Evolutionary conservation across 139 green algal genomes (phyloP).

Genomic region (Chlorella vulgaris): DNA sequence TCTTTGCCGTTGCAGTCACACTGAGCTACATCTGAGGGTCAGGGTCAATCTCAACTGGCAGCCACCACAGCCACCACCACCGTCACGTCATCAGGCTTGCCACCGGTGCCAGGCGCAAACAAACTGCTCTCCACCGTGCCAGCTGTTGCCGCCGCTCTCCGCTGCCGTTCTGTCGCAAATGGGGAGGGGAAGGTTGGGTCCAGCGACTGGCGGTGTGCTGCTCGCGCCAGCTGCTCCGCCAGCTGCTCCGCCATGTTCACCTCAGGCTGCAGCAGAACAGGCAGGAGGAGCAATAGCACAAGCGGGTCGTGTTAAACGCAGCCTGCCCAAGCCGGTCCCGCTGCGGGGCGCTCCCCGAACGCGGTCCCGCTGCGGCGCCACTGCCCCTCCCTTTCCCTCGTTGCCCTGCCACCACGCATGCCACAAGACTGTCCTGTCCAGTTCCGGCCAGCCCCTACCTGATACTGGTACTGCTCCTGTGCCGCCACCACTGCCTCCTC

Average conservation of each 20-base stretch:
- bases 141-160: conserved; percentile 13
- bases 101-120: conserved; percentile 61
- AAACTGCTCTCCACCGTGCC: conserved; percentile 12
- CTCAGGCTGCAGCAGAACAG: too few species aligned
- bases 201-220: conserved; percentile 38
- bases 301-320: too few species aligned
- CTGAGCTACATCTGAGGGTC: too few species aligned
- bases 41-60: neutral
- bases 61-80: conserved; percentile 72
- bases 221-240: conserved; percentile 36
- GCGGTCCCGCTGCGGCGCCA: neutral
- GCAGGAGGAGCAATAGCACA: too few species aligned
- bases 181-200: conserved; percentile 59
- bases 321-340: too few species aligned
- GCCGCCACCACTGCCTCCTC: conserved; percentile 10
- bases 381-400: neutral
- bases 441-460: neutral
- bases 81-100: conserved; percentile 90
- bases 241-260: conserved; percentile 32
- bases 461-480: neutral
- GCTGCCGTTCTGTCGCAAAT: conserved; percentile 68
- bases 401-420: too few species aligned
- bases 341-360: too few species aligned
- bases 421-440: too few species aligned
- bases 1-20: too few species aligned